Evolutionary conservation across 164 flowering plant genomes (phyloP), one percentile per base, ranked within the genome.

Genomic region (Hamamelis virginiana): DNA sequence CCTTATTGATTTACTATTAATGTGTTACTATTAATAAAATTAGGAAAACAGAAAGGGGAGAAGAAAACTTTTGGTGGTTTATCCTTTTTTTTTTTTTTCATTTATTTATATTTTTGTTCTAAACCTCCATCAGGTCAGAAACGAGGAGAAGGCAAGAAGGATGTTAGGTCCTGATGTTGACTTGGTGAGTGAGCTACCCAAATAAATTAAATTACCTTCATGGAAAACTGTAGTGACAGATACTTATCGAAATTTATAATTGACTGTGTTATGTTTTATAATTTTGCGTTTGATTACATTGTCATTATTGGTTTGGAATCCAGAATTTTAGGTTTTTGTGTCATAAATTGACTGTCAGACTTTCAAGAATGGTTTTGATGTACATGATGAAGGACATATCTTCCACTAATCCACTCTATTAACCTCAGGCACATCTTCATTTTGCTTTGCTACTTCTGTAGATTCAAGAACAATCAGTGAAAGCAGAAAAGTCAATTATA

Each of bases 91-190:
- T 16, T 27, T 68, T 19, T 16, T 22, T 50, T 12, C 5, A n/a
- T 43, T 21, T 45, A 58, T n/a, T 19, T 23, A 56, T 38, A 10
- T 27, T 69, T 60, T 38, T 8, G 26, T 73, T 4, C 56, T 25
- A 15, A 26, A 60, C 26, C 5, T 69, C 65, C 75, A 21, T 64
- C 90, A 95, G 98, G 98, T 87, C 53, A 91, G 97, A 78, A 92
- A 95, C 81, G 92, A 87, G 77, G 98, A 91, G 78, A 95, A 95
- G 80, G 98, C 97, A 23, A 85, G 86, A 72, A 83, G 62, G 48
- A 88, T 95, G 92, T 76, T 95, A 23, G 98, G 98, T 55, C 87
- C 89, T 23, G 96, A 95, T 27, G 71, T 91, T 73, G 91, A 91
- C 75, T 69, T 92, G 96, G 98, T 95, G 70, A 84, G 91, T 33